Conservation (phyloP, 2,329 filamentous ascomycete genomes). For the Claviceps sp. region DNA sequence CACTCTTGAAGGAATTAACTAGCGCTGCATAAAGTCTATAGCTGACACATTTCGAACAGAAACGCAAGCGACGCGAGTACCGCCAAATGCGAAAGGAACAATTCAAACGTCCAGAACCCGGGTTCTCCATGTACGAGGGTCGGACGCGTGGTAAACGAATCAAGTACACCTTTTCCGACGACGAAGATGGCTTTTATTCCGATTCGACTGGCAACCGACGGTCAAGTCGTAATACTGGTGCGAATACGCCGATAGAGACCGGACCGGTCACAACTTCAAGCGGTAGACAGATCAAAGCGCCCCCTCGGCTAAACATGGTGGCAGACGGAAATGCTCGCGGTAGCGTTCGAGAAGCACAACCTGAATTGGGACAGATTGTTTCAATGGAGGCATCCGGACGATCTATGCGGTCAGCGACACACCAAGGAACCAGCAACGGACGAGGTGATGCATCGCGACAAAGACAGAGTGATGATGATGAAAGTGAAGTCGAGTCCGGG, state of each 20-base stretch:
- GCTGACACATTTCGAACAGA: slow-evolving; percentile 37
- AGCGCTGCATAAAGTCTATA: not conserved
- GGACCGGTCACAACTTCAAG: slow-evolving; percentile 62
- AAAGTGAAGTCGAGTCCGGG: slow-evolving; percentile 61
- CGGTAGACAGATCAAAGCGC: slow-evolving; percentile 68
- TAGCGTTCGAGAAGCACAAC: slow-evolving; percentile 32
- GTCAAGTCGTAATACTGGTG: slow-evolving; percentile 61
- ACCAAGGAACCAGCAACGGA: slow-evolving; percentile 39
- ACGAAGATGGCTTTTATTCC: slow-evolving; percentile 59
- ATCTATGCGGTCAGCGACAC: slow-evolving; percentile 34
- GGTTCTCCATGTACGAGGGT: slow-evolving; percentile 89
- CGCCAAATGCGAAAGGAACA: slow-evolving; percentile 72
- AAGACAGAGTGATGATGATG: slow-evolving; percentile 49
- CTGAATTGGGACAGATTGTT: slow-evolving; percentile 25
- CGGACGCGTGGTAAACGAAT: slow-evolving; percentile 91
- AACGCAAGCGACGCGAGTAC: slow-evolving; percentile 87
- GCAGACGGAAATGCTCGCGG: slow-evolving; percentile 32
- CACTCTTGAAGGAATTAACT: not conserved
- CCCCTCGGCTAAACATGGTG: slow-evolving; percentile 52
- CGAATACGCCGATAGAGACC: slow-evolving; percentile 57
- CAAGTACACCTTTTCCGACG: slow-evolving; percentile 91
- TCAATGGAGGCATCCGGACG: slow-evolving; percentile 32
- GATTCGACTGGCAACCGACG: slow-evolving; percentile 48
- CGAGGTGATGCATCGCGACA: slow-evolving; percentile 18
- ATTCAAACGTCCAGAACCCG: slow-evolving; percentile 75